phyloP scores from a whole-genome alignment of 371 early-diverging fungal genomes.

The Mucor ambiguus region DNA sequence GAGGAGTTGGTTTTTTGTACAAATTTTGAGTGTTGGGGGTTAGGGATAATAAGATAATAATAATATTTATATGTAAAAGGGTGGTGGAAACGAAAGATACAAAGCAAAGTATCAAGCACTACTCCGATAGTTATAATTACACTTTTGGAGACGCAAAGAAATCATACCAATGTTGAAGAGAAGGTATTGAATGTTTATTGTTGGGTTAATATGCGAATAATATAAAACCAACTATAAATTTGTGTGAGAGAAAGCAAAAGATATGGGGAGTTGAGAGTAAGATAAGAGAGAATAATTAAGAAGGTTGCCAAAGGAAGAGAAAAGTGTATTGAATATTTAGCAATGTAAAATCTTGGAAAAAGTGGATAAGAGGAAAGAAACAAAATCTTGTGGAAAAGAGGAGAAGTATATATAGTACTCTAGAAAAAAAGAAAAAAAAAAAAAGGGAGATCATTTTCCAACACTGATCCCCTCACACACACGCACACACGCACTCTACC shows the following conservation, averaged over 20 bases:
- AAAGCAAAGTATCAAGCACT: constrained; percentile 29
- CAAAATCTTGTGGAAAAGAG: neutral
- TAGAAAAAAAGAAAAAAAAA: too few relatives aligned
- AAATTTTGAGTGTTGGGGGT: neutral
- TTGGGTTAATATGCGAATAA: neutral
- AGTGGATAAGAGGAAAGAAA: constrained; percentile 9
- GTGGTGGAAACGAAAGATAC: constrained; percentile 12
- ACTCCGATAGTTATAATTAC: constrained; percentile 37
- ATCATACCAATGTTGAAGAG: constrained; percentile 29
- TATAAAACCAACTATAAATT: constrained; percentile 7
- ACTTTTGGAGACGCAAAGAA: constrained; percentile 37
- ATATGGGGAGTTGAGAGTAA: neutral
- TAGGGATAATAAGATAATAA: constrained; percentile 5
- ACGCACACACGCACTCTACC: neutral
- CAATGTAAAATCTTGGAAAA: neutral
- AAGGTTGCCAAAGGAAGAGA: neutral
- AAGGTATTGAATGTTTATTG: constrained; percentile 1
- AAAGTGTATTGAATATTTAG: neutral
- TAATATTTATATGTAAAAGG: constrained; percentile 7
- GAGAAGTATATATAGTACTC: neutral
- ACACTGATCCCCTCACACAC: neutral
- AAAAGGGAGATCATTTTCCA: constrained; percentile 3
- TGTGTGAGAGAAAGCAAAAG: neutral
- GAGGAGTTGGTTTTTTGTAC: neutral
- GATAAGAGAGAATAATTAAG: neutral